Conservation (phyloP, 106 monocot genomes). For the Agapanthus africanus region DNA sequence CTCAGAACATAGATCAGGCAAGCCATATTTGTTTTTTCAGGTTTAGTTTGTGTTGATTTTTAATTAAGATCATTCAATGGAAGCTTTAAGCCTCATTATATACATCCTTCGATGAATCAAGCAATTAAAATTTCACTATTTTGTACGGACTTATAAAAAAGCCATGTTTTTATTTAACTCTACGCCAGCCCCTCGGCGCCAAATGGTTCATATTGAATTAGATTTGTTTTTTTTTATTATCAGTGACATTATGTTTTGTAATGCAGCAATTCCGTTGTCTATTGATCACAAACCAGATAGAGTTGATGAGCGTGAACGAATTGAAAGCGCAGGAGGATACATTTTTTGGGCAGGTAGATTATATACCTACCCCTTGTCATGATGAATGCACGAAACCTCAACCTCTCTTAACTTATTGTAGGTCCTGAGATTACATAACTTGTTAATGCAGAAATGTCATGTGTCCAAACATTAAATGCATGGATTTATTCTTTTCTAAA, state of each 20-base stretch:
- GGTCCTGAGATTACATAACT: neutral
- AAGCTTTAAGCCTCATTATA: neutral
- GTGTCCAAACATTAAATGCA: neutral
- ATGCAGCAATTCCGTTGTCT: constrained; percentile 57
- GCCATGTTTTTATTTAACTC: neutral
- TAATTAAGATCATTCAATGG: neutral
- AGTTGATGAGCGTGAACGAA: constrained; percentile 54
- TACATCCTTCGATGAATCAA: neutral
- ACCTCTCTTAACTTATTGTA: neutral
- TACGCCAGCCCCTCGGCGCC: neutral
- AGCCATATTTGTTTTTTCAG: neutral
- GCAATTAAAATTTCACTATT: neutral
- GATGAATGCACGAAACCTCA: neutral
- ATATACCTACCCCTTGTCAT: neutral
- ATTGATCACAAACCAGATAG: constrained; percentile 76
- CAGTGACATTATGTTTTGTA: neutral
- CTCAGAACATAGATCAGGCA: neutral
- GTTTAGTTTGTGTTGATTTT: neutral
- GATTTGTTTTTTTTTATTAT: constrained; percentile 3
- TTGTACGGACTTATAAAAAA: neutral
- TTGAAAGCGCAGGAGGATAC: constrained; percentile 69
- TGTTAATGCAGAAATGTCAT: neutral
- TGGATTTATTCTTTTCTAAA: neutral
- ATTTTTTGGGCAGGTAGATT: constrained; percentile 54
- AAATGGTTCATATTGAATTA: neutral